These are phyloP conservation scores for Teratosphaeria nubilosa DNA, from an alignment of 2,329 filamentous ascomycete species.

Conservation along the genomic window DNA sequence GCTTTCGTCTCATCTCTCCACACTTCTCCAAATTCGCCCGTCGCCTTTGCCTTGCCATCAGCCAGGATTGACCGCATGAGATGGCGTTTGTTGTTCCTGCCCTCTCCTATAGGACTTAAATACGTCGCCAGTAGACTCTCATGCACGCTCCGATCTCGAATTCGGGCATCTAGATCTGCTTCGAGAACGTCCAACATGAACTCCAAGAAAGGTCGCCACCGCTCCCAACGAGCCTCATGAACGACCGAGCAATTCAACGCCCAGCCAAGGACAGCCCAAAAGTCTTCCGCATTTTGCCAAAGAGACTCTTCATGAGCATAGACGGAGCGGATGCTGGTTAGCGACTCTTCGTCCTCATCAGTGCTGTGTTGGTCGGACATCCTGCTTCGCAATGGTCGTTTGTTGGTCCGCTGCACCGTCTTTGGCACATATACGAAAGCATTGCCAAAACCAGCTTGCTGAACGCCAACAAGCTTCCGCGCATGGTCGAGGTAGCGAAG, in stretches of 20 bases:
- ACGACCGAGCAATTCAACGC: slow-evolving; percentile 77
- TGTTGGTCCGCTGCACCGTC: slow-evolving; percentile 4
- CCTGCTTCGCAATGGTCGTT: slow-evolving; percentile 9
- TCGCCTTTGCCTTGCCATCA: slow-evolving; percentile 45
- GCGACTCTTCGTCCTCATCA: background rate
- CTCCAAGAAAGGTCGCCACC: slow-evolving; percentile 72
- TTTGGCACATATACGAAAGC: slow-evolving; percentile 56
- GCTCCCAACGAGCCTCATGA: slow-evolving; percentile 64
- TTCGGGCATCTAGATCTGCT: slow-evolving; percentile 53
- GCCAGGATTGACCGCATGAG: slow-evolving; percentile 60
- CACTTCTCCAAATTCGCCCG: slow-evolving; percentile 52
- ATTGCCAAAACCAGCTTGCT: slow-evolving; percentile 57
- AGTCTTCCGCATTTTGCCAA: slow-evolving; percentile 69
- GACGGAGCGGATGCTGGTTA: slow-evolving; percentile 42
- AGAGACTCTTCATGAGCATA: slow-evolving; percentile 57
- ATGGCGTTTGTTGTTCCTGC: slow-evolving; percentile 35
- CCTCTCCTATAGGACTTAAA: slow-evolving; percentile 32
- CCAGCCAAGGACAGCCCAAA: slow-evolving; percentile 87
- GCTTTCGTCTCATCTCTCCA: slow-evolving; percentile 56
- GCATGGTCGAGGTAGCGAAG: slow-evolving; percentile 61
- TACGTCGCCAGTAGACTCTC: slow-evolving; percentile 55
- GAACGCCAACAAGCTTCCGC: slow-evolving; percentile 54
- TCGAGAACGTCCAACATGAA: slow-evolving; percentile 72
- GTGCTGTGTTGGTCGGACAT: slow-evolving; percentile 18
- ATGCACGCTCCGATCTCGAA: slow-evolving; percentile 28